These are phyloP conservation scores for Aegilops sharonensis DNA, from an alignment of 176 grass and related monocot species.

Conservation along the genomic window DNA sequence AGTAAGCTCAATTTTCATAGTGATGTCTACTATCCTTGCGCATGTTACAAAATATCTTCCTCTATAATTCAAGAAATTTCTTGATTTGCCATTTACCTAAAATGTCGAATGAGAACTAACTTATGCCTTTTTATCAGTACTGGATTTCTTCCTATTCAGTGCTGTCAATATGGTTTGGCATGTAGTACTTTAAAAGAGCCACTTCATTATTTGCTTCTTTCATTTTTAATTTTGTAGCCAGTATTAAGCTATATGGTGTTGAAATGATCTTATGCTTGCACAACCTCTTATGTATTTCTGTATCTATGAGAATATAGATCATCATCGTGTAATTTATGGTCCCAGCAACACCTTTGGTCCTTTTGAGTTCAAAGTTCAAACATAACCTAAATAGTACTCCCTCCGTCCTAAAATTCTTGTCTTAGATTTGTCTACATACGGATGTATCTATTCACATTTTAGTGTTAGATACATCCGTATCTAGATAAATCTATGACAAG, in stretches of 20 bases:
- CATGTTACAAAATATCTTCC: conserved; percentile 2
- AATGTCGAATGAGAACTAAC: conserved; percentile 19
- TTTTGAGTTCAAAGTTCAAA: conserved; percentile 17
- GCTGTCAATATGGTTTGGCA: not conserved
- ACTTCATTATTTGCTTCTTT: not conserved
- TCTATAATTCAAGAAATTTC: conserved; percentile 6
- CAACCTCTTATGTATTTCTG: not conserved
- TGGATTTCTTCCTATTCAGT: not conserved
- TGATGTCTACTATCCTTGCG: conserved; percentile 8
- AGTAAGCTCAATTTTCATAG: conserved; percentile 57
- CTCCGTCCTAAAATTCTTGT: too few species aligned
- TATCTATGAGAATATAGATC: not conserved
- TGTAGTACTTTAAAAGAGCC: conserved; percentile 14
- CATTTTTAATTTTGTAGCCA: conserved; percentile 11
- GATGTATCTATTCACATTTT: too few species aligned
- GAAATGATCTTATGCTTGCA: not conserved
- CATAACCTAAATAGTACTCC: not conserved
- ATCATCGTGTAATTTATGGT: conserved; percentile 18
- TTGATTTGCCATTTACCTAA: not conserved
- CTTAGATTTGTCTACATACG: too few species aligned
- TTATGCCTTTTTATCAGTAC: not conserved
- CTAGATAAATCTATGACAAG: too few species aligned
- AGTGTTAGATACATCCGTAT: too few species aligned
- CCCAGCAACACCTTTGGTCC: not conserved
- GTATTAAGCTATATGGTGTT: not conserved